phyloP scores from a whole-genome alignment of 805 yeast genomes.

The Myxozyma mucilagina region DNA sequence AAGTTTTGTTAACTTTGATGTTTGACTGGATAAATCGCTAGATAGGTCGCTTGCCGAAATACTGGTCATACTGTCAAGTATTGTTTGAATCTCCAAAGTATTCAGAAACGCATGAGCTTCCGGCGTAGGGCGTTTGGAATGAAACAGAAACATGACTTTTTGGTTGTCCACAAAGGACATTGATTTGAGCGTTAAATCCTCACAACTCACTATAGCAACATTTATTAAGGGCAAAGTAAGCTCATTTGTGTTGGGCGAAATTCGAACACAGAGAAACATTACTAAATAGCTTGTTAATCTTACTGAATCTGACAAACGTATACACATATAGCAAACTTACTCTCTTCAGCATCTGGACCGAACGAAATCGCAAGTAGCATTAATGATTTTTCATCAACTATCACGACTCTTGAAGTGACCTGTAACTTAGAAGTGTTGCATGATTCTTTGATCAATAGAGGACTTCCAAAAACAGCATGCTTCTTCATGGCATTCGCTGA shows the following conservation, averaged over 20 bases:
- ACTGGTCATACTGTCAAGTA: neutral
- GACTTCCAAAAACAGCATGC: constrained; percentile 23
- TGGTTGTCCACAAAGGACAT: constrained; percentile 23
- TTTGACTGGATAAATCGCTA: neutral
- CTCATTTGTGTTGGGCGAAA: constrained; percentile 11
- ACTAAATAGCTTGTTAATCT: constrained; percentile 4
- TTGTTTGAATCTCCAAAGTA: neutral
- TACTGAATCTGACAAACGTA: neutral
- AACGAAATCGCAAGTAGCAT: neutral
- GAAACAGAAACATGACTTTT: constrained; percentile 21
- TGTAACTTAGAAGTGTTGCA: neutral
- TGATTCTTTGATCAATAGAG: constrained; percentile 2
- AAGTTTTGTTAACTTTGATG: neutral
- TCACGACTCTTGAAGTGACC: constrained; percentile 1
- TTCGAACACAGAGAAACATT: constrained; percentile 1
- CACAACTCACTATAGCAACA: neutral
- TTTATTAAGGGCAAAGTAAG: neutral
- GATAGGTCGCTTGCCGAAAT: neutral
- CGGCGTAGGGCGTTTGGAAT: neutral
- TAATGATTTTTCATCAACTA: neutral
- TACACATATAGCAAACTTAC: neutral
- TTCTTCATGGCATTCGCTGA: constrained; percentile 27
- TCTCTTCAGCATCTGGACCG: neutral
- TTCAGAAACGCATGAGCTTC: neutral
- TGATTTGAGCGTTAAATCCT: neutral